Evolutionary conservation across 495 filamentous ascomycete species (phyloP).

Genomic region (Penicillium cosmopolitanum): DNA sequence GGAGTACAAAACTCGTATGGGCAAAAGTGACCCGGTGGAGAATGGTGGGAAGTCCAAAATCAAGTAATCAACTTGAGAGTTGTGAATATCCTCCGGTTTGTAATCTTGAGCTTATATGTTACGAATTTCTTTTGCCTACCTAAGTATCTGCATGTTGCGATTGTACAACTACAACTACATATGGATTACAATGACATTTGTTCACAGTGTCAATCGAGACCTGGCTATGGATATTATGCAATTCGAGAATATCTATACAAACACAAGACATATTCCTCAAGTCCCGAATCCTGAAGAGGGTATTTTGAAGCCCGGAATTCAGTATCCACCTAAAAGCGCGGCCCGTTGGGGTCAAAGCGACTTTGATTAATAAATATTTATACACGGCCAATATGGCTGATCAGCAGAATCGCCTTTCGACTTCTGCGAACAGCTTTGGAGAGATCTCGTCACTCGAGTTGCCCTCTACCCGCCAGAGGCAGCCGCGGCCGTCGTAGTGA

Average conservation of each 20-base stretch:
- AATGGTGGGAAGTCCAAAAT: constrained; percentile 40
- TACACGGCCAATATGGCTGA: constrained; percentile 12
- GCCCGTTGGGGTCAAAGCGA: not conserved
- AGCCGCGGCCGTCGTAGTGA: constrained; percentile 84
- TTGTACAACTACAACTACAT: constrained; percentile 14
- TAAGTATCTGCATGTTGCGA: constrained; percentile 15
- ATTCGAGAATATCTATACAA: constrained; percentile 23
- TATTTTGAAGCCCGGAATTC: constrained; percentile 18
- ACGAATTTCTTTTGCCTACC: constrained; percentile 6
- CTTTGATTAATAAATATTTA: constrained; percentile 26
- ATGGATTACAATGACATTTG: not conserved
- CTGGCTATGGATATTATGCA: constrained; percentile 23
- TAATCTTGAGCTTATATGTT: not conserved
- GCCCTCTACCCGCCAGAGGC: constrained; percentile 85
- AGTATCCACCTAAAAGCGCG: not conserved
- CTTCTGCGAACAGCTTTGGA: constrained; percentile 78
- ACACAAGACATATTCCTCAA: not conserved
- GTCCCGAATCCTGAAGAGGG: constrained; percentile 13
- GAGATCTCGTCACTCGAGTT: constrained; percentile 92
- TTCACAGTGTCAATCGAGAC: not conserved
- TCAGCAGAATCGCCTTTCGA: constrained; percentile 73
- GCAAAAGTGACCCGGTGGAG: constrained; percentile 39
- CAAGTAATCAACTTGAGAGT: not conserved
- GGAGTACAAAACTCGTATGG: constrained; percentile 78
- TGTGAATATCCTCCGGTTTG: not conserved